These are phyloP conservation scores for Leavenworthia alabamica DNA, from an alignment of 345 rosid species.

Conservation along the genomic window DNA sequence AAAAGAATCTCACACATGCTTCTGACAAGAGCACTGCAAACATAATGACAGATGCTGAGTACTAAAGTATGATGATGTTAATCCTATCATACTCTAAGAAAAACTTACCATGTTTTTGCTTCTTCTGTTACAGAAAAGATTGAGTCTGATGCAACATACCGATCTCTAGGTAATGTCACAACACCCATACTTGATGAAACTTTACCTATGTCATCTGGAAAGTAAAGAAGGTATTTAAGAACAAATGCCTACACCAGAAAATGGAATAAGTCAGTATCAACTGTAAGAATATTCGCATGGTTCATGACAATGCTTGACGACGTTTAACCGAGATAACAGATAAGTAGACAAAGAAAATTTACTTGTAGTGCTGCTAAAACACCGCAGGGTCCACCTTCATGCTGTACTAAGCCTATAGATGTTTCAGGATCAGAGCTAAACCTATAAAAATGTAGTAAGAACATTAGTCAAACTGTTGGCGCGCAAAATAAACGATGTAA, in stretches of 20 bases:
- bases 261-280: slow-evolving; percentile 15
- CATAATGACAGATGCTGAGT: slow-evolving; percentile 11
- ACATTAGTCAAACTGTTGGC: slow-evolving; percentile 24
- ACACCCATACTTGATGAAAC: slow-evolving; percentile 31
- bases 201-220: slow-evolving; percentile 55
- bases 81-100: slow-evolving; percentile 8
- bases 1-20: slow-evolving; percentile 96
- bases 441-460: slow-evolving; percentile 42
- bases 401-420: slow-evolving; percentile 98
- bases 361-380: slow-evolving; percentile 98
- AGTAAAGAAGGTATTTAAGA: slow-evolving; percentile 88
- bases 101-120: slow-evolving; percentile 69
- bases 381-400: slow-evolving; percentile 99
- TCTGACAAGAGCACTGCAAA: slow-evolving; percentile 66
- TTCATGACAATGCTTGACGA: not conserved
- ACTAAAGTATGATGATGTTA: not conserved
- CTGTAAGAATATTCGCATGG: slow-evolving; percentile 12
- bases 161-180: slow-evolving; percentile 36
- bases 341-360: slow-evolving; percentile 32
- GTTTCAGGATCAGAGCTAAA: slow-evolving; percentile 97
- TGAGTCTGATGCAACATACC: slow-evolving; percentile 40
- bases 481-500: not conserved
- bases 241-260: slow-evolving; percentile 74
- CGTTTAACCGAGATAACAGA: not conserved
- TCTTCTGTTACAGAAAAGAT: slow-evolving; percentile 59